phyloP scores from a whole-genome alignment of 1,139 yeast genomes.

The Ogataea hybrid region DNA sequence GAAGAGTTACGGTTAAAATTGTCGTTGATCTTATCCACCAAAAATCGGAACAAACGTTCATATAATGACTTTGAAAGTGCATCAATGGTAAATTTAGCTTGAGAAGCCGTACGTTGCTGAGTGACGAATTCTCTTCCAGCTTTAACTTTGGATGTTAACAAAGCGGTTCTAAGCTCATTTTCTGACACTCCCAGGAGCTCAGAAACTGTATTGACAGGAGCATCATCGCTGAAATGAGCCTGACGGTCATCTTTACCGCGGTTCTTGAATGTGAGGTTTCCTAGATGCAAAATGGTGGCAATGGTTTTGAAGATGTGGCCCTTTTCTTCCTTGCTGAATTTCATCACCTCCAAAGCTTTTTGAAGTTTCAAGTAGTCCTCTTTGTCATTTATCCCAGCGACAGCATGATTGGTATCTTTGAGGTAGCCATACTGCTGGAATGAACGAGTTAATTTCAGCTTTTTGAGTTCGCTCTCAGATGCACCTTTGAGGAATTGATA shows the following conservation, averaged over 20 bases:
- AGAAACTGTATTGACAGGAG: slow-evolving; percentile 45
- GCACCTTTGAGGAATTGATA: slow-evolving; percentile 82
- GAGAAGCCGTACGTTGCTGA: slow-evolving; percentile 76
- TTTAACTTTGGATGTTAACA: slow-evolving; percentile 79
- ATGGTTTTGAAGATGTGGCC: slow-evolving; percentile 61
- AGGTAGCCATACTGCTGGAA: slow-evolving; percentile 57
- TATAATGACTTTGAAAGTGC: slow-evolving; percentile 87
- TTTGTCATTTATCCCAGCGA: slow-evolving; percentile 73
- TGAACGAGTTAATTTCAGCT: slow-evolving; percentile 47
- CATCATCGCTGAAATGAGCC: slow-evolving; percentile 60
- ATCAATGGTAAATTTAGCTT: slow-evolving; percentile 79
- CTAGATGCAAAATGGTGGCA: slow-evolving; percentile 80
- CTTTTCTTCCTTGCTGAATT: slow-evolving; percentile 57
- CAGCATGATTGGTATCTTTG: slow-evolving; percentile 49
- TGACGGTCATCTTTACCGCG: slow-evolving; percentile 63
- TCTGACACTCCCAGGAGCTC: slow-evolving; percentile 61
- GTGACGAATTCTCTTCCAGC: slow-evolving; percentile 89
- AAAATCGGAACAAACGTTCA: slow-evolving; percentile 76
- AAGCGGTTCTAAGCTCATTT: slow-evolving; percentile 52
- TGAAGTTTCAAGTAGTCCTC: slow-evolving; percentile 60
- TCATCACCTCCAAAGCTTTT: slow-evolving; percentile 72
- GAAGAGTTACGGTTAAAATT: slow-evolving; percentile 39
- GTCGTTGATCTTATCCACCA: slow-evolving; percentile 76
- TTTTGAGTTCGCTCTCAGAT: slow-evolving; percentile 44
- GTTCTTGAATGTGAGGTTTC: slow-evolving; percentile 75